phyloP scores from a whole-genome alignment of 2,329 filamentous ascomycete species.

The Fusarium pseudoanthophilum region DNA sequence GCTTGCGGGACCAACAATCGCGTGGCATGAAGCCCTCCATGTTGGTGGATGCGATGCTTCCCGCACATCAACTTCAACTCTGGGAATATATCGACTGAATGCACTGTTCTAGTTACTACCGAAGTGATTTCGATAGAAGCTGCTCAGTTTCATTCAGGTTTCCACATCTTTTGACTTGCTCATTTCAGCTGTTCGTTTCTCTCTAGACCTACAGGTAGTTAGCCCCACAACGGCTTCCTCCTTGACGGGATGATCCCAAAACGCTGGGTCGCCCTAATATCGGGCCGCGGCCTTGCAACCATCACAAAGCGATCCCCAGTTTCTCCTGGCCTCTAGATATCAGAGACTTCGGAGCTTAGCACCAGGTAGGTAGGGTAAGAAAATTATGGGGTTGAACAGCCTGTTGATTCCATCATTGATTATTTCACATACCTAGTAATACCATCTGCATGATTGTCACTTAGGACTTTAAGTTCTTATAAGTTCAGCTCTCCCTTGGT shows the following conservation, averaged over 20 bases:
- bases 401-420: neutral
- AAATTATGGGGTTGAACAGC: neutral
- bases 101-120: neutral
- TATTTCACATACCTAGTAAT: neutral
- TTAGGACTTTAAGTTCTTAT: neutral
- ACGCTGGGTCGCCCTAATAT: slow-evolving; percentile 38
- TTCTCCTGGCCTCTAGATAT: neutral
- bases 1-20: slow-evolving; percentile 21
- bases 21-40: slow-evolving; percentile 11
- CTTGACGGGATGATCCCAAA: slow-evolving; percentile 33
- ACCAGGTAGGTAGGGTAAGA: neutral
- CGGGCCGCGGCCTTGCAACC: slow-evolving; percentile 38
- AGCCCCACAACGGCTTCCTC: slow-evolving; percentile 36
- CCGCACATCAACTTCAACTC: neutral
- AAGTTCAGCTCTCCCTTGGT: neutral
- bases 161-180: neutral
- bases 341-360: neutral
- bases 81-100: neutral
- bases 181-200: neutral
- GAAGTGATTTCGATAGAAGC: neutral
- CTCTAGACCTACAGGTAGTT: neutral
- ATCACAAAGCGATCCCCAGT: slow-evolving; percentile 25
- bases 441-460: neutral
- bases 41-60: slow-evolving; percentile 12
- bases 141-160: neutral